These are phyloP conservation scores for Nemophila menziesii DNA, from an alignment of 257 asterid species.

Conservation along the genomic window DNA sequence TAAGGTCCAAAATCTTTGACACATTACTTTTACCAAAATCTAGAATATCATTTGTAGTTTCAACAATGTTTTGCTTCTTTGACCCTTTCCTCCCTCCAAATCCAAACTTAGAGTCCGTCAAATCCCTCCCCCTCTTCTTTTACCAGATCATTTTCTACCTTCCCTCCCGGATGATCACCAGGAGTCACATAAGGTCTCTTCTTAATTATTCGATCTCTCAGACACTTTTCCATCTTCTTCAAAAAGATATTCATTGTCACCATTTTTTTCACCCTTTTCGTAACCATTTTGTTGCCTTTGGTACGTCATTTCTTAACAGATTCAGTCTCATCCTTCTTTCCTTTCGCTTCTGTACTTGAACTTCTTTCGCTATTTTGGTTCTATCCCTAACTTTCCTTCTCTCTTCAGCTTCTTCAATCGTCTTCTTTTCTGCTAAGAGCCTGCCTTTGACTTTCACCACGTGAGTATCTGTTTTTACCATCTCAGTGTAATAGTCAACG, in stretches of 20 bases:
- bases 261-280: conserved; percentile 30
- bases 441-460: conserved; percentile 89
- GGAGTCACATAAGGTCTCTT: conserved; percentile 70
- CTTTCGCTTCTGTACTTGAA: conserved; percentile 60
- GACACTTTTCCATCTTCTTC: conserved; percentile 60
- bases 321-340: conserved; percentile 85
- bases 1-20: too few species aligned
- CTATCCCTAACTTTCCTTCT: conserved; percentile 78
- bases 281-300: conserved; percentile 75
- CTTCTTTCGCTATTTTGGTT: conserved; percentile 74
- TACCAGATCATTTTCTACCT: conserved; percentile 24
- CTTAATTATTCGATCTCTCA: conserved; percentile 45
- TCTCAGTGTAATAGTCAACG: conserved; percentile 79
- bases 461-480: conserved; percentile 79
- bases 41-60: conserved; percentile 53
- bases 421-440: conserved; percentile 67
- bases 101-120: conserved; percentile 58
- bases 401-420: conserved; percentile 75
- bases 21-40: conserved; percentile 26
- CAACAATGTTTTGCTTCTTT: conserved; percentile 81
- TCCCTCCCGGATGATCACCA: conserved; percentile 86
- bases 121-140: conserved; percentile 43
- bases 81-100: conserved; percentile 87
- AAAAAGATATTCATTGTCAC: conserved; percentile 43
- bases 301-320: conserved; percentile 91